Conservation (phyloP, 2,329 filamentous ascomycete species). For the Aspergillus sp. region DNA sequence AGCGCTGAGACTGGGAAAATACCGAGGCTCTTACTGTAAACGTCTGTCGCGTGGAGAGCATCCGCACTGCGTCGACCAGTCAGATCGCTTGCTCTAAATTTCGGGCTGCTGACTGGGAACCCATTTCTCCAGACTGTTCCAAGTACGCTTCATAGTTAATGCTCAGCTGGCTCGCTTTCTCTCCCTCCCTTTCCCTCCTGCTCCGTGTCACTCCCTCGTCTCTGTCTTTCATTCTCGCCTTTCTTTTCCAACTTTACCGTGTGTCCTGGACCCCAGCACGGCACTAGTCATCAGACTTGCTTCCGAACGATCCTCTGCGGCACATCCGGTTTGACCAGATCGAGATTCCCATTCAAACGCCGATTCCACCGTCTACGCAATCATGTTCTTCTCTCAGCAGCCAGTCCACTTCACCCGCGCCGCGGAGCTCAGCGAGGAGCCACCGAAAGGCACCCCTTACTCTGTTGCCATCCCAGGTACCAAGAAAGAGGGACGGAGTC, state of each 20-base stretch:
- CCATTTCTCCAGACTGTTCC: background rate
- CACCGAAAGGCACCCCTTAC: conserved; percentile 77
- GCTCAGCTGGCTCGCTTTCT: background rate
- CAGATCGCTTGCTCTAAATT: background rate
- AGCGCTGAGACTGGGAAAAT: background rate
- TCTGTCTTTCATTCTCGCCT: background rate
- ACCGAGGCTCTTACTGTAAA: conserved; percentile 13
- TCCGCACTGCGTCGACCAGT: background rate
- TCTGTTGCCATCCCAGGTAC: conserved; percentile 77
- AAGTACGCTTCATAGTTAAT: background rate
- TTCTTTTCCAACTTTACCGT: background rate
- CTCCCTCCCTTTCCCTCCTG: background rate
- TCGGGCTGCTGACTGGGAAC: background rate
- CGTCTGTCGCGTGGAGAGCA: background rate
- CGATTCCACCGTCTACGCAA: background rate
- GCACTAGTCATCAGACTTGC: too few relatives aligned
- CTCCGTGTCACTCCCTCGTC: background rate
- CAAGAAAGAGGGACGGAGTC: conserved; percentile 71
- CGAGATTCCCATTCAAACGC: too few relatives aligned
- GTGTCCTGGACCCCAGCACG: background rate
- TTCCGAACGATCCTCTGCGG: too few relatives aligned
- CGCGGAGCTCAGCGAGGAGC: conserved; percentile 61
- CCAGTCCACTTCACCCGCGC: conserved; percentile 42
- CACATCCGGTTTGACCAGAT: too few relatives aligned
- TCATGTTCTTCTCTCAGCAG: conserved; percentile 46